Percentiles rank a stretch among this genome's conserved stretches.
Evolutionary conservation across 768 basidiomycete genomes (phyloP).

Genomic region (Boletus fagicola): DNA sequence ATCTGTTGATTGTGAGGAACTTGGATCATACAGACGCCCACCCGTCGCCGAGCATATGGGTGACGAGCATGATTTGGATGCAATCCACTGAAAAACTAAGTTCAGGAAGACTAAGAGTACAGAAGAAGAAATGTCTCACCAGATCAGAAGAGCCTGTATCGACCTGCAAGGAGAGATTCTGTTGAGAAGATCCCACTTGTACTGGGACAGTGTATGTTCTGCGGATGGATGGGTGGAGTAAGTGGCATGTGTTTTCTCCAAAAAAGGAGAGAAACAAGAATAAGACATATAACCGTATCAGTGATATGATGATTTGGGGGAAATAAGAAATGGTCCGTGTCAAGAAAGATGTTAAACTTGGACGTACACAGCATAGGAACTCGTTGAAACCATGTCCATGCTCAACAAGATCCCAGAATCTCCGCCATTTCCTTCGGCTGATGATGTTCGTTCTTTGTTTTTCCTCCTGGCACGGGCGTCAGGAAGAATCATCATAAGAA

Average conservation of each 20-base stretch:
- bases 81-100: slow-evolving; percentile 60
- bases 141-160: slow-evolving; percentile 84
- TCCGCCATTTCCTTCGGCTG: slow-evolving; percentile 46
- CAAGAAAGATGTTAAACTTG: background rate
- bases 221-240: slow-evolving; percentile 1
- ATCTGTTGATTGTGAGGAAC: slow-evolving; percentile 43
- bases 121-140: slow-evolving; percentile 40
- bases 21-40: slow-evolving; percentile 57
- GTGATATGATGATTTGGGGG: background rate
- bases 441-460: slow-evolving; percentile 10
- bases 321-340: background rate
- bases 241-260: background rate
- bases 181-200: slow-evolving; percentile 45
- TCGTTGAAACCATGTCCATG: slow-evolving; percentile 52
- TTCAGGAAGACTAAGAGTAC: background rate
- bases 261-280: background rate
- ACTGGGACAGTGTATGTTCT: slow-evolving; percentile 70
- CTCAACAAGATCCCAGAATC: slow-evolving; percentile 56
- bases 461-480: slow-evolving; percentile 6
- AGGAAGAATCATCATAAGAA: slow-evolving; percentile 14
- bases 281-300: background rate
- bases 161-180: slow-evolving; percentile 64
- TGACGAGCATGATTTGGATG: slow-evolving; percentile 61
- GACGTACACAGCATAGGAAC: slow-evolving; percentile 54
- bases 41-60: slow-evolving; percentile 46